Base-by-base conservation (phyloP, 768 basidiomycete species). In the Boletus insuetus region DNA sequence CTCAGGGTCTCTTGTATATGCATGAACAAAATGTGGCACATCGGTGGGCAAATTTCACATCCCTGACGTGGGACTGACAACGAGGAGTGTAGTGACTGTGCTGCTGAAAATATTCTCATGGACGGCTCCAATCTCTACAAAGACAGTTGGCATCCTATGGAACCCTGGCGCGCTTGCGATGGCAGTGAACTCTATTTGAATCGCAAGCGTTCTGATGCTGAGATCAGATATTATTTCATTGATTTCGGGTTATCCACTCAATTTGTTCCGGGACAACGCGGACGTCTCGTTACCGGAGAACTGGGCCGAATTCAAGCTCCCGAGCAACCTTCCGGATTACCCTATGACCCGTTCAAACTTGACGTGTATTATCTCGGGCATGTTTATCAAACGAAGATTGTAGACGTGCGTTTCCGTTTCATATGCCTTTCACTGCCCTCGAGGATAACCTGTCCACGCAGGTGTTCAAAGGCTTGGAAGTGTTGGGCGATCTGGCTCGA, bases 11-110 rank as follows among this genome's bases (percentile, higher is more conserved):
- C 2, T 59, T 58, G 14, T 77, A 72, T 44, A 69, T 76, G 42
- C 75, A 77, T 46, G 20, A 65, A 11, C 64, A 68, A 43, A 60
- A 64, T 35, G 63, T 76, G n/a, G 69, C 69, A 7, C 74, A 76
- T 52, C 58, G 74, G 75, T 74, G 55, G 3, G 65, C 42, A 7
- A 0, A 19, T 16, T 31, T 20, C 8, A 3, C 19, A 0, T 11
- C 17, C 3, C 1, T 11, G 9, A n/a, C n/a, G n/a, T n/a, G n/a
- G n/a, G n/a, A 1, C 14, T 40, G 2, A 38, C 8, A 2, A 8
- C 1, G 24, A 24, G 1, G 11, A 26, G n/a, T 17, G 14, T 34
- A 74, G 74, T 20, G 70, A 69, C 40, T 68, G 61, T 45, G 58
- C 57, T 0, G 47, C 41, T 31, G 24, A 20, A 44, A 77, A 77